Percentiles rank a stretch among this genome's conserved stretches.
Conservation (phyloP, 805 yeast genomes). For the Saccharomycopsis capsularis region DNA sequence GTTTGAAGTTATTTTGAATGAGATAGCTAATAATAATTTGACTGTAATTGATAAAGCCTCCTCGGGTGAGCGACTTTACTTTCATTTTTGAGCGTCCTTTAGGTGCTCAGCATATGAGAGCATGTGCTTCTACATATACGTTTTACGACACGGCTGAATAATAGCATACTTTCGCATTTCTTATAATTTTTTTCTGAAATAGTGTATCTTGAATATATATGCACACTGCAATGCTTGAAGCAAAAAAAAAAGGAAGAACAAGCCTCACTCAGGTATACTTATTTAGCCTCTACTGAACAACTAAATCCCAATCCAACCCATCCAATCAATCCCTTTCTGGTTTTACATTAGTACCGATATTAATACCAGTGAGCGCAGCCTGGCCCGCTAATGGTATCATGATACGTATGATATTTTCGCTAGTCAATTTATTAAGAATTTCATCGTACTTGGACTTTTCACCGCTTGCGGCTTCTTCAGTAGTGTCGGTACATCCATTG, state of each 20-base stretch:
- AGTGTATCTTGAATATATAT: no score
- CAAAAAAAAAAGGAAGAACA: background rate
- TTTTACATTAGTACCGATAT: background rate
- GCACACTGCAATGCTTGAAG: background rate
- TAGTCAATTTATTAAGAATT: conserved; percentile 4
- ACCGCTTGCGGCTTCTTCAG: background rate
- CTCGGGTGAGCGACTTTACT: background rate
- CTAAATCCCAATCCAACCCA: no score
- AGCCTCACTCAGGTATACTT: background rate
- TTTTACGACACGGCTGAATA: background rate
- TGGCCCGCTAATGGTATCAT: conserved; percentile 18
- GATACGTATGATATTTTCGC: conserved; percentile 9
- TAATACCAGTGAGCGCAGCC: conserved; percentile 11
- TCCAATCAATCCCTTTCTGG: no score
- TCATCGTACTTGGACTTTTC: background rate
- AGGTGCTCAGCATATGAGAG: no score
- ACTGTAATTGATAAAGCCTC: background rate
- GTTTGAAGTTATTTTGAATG: conserved; percentile 1
- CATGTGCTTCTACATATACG: background rate
- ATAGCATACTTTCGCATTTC: background rate
- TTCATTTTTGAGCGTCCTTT: background rate
- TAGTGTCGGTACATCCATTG: background rate
- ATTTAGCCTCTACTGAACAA: no score
- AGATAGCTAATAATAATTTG: conserved; percentile 4
- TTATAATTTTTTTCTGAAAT: background rate